Evolutionary conservation across 257 asterid genomes (phyloP).

Genomic region (Plantago elongata): DNA sequence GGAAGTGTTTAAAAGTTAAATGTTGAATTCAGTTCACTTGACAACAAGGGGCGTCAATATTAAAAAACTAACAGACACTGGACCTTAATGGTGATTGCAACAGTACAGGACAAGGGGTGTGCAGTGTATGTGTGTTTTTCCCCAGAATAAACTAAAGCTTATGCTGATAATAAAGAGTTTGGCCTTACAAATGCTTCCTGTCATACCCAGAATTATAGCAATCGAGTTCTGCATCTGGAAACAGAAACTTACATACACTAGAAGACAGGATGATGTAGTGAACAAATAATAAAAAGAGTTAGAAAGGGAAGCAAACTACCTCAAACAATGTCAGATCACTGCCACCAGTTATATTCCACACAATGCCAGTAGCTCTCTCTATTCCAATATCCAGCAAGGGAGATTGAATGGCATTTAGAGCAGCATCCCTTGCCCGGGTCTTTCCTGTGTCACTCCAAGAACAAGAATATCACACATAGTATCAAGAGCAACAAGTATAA

Average conservation of each 20-base stretch:
- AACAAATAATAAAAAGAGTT: conserved; percentile 1
- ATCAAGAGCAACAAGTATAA: background rate
- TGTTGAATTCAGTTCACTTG: no score
- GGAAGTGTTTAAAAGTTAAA: no score
- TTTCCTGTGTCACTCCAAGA: conserved; percentile 54
- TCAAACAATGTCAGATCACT: conserved; percentile 84
- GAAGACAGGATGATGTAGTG: background rate
- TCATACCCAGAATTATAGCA: no score
- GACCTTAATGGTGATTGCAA: no score
- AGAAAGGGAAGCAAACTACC: conserved; percentile 36
- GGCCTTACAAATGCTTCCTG: no score
- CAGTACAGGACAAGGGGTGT: no score
- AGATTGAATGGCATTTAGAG: conserved; percentile 80
- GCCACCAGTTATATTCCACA: conserved; percentile 97
- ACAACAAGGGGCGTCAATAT: no score
- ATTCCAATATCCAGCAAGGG: conserved; percentile 88
- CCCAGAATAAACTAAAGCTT: no score
- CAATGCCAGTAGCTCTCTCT: conserved; percentile 95
- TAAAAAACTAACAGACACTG: no score
- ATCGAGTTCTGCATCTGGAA: no score
- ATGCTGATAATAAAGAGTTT: no score
- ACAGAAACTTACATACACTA: background rate
- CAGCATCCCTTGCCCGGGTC: conserved; percentile 93
- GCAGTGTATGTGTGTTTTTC: no score
- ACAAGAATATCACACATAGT: conserved; percentile 18